phyloP scores from a whole-genome alignment of 352 stramenopile genomes.

The Phytophthora pinifolia region DNA sequence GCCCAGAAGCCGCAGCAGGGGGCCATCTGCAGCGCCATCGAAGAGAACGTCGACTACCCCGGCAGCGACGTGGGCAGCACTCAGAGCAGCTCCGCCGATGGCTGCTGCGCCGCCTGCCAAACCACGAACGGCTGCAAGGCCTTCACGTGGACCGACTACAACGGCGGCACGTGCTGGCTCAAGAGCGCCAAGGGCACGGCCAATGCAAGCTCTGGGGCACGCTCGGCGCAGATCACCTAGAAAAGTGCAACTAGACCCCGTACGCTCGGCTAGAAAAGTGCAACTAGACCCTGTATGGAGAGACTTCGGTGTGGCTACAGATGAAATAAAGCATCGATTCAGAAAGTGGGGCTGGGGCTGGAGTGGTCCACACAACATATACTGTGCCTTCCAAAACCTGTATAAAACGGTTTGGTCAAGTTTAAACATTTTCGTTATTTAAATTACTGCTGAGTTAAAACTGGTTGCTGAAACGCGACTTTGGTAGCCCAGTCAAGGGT shows the following conservation, averaged over 20 bases:
- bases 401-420: too few species aligned
- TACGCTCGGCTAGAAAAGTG: too few species aligned
- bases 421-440: too few species aligned
- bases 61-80: conserved; percentile 31
- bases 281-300: too few species aligned
- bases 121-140: conserved; percentile 26
- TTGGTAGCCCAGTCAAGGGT: too few species aligned
- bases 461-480: too few species aligned
- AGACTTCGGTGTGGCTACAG: too few species aligned
- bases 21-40: conserved; percentile 25
- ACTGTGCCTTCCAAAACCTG: too few species aligned
- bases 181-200: conserved; percentile 32
- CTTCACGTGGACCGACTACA: conserved; percentile 48
- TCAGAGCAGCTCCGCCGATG: conserved; percentile 15
- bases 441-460: fast-evolving
- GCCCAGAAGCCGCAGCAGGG: conserved; percentile 7
- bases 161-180: conserved; percentile 46
- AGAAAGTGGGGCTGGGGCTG: too few species aligned
- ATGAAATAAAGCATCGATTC: conserved; percentile 5
- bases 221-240: conserved; percentile 23
- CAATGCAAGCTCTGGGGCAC: conserved; percentile 11
- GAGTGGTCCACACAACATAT: too few species aligned
- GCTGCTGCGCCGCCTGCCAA: conserved; percentile 36
- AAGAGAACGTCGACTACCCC: conserved; percentile 37
- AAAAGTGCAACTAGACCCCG: too few species aligned